phyloP scores from a whole-genome alignment of 2,329 filamentous ascomycete genomes.

The Cyphellophora attinorum region DNA sequence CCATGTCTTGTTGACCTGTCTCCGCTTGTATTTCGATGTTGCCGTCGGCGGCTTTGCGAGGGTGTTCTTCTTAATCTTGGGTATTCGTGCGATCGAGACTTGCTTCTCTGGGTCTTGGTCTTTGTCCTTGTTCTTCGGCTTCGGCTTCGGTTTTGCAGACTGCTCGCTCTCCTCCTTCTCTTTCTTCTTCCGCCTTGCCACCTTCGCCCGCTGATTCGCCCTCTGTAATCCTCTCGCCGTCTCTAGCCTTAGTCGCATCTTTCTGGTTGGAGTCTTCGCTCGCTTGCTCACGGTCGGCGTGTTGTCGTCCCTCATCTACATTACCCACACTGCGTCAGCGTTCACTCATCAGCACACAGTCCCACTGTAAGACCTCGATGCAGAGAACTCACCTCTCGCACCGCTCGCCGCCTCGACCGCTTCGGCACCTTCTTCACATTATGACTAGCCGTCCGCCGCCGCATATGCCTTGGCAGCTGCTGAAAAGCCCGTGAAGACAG shows the following conservation, averaged over 20 bases:
- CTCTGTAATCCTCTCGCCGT: slow-evolving; percentile 62
- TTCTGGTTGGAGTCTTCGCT: slow-evolving; percentile 34
- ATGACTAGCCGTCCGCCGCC: slow-evolving; percentile 84
- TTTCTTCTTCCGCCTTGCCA: slow-evolving; percentile 36
- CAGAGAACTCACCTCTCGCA: slow-evolving; percentile 43
- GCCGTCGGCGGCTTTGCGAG: slow-evolving; percentile 56
- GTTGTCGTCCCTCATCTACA: slow-evolving; percentile 77
- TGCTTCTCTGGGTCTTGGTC: slow-evolving; percentile 16
- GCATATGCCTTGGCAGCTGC: slow-evolving; percentile 72
- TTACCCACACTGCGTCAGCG: not conserved
- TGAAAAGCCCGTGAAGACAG: slow-evolving; percentile 73
- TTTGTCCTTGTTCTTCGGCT: slow-evolving; percentile 20
- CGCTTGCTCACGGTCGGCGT: slow-evolving; percentile 66
- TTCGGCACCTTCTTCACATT: slow-evolving; percentile 86
- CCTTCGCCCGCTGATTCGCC: slow-evolving; percentile 41
- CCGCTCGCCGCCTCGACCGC: slow-evolving; percentile 60
- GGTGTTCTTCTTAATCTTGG: slow-evolving; percentile 61
- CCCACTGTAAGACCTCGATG: no score
- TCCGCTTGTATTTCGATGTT: slow-evolving; percentile 66
- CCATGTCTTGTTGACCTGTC: slow-evolving; percentile 85
- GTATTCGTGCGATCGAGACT: slow-evolving; percentile 26
- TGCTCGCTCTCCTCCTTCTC: no score
- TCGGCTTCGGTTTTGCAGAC: no score
- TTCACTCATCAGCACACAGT: slow-evolving; percentile 3
- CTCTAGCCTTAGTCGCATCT: slow-evolving; percentile 53